Evolutionary conservation across 2,329 filamentous ascomycete genomes (phyloP), one percentile per base, ranked within the genome.

Genomic region (Penicillium griseofulvum): DNA sequence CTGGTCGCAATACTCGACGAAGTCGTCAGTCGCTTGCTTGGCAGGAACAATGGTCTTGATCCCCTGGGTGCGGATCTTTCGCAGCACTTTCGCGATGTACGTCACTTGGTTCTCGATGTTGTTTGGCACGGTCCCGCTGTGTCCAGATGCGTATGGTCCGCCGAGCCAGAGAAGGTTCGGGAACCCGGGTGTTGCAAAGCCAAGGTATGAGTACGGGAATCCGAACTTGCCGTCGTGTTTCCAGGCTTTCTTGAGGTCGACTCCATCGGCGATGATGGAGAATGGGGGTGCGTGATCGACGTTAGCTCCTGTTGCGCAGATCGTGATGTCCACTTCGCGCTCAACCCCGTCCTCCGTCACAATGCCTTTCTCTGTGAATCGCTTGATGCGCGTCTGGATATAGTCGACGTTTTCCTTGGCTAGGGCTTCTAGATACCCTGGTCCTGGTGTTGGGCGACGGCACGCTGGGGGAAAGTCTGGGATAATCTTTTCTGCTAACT

Each of bases 291-390:
- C 74, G 69, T 82, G 77, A 59, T 84, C 79, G 11, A 80, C 77
- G 60, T 87, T 86, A 9, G 85, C 84, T 1, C 87, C 87, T 0
- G 87, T 90, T 1, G 86, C 83, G 63, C 86, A 89, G 61, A 90
- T 83, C 5, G 89, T 75, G 14, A 83, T 83, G 56, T 88, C 86
- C 0, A 87, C 83, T 16, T 83, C 77, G 3, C 84, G 74, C 29
- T 81, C 75, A 0, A 66, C 67, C 2, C 85, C 85, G 59, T 88
- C 85, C 0, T 68, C 71, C 0, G 83, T 87, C 61, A 83, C 78
- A 43, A 89, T 86, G 0, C 84, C 84, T 0, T 76, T 83, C 36
- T 75, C 73, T 0, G 83, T 87, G 58, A 90, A 84, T 0, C 78
- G 75, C 17, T 76, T 74, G 65, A 88, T 88, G 0, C 71, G 78